These are phyloP conservation scores for Arachis hypogaea DNA, from an alignment of 306 rosid species.

Conservation along the genomic window DNA sequence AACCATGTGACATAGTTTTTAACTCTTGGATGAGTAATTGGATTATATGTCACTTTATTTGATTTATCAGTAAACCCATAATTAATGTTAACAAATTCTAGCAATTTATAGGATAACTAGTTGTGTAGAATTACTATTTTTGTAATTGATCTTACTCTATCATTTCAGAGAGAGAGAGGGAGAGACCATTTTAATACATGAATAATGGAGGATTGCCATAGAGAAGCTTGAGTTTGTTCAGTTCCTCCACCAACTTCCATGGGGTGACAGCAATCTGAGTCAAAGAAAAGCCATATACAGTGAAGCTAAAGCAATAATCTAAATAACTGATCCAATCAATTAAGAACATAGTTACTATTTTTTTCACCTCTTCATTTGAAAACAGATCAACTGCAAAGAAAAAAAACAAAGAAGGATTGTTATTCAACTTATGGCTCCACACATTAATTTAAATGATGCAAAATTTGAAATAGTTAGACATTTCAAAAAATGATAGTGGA, in stretches of 20 bases:
- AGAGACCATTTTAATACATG: conserved; percentile 60
- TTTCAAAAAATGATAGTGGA: neutral
- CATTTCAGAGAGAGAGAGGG: conserved; percentile 11
- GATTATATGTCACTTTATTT: too few relatives aligned
- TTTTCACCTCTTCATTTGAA: conserved; percentile 44
- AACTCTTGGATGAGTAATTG: too few relatives aligned
- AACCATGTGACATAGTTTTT: too few relatives aligned
- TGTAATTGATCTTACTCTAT: too few relatives aligned
- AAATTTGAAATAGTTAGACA: too few relatives aligned
- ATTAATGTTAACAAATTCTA: too few relatives aligned
- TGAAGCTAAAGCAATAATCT: too few relatives aligned
- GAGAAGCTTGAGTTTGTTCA: conserved; percentile 51
- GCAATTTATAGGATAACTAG: too few relatives aligned
- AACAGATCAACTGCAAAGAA: conserved; percentile 36
- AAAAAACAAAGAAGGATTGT: conserved; percentile 5
- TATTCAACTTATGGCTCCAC: neutral
- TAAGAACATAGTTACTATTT: neutral
- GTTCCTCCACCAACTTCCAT: conserved; percentile 41
- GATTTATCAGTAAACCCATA: too few relatives aligned
- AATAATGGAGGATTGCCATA: conserved; percentile 59
- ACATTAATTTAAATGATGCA: too few relatives aligned
- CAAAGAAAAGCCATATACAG: neutral
- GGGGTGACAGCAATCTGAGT: conserved; percentile 33
- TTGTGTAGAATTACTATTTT: too few relatives aligned
- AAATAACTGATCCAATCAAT: neutral